Evolutionary conservation across 257 asterid species (phyloP).

Genomic region (Galeopsis tetrahit): DNA sequence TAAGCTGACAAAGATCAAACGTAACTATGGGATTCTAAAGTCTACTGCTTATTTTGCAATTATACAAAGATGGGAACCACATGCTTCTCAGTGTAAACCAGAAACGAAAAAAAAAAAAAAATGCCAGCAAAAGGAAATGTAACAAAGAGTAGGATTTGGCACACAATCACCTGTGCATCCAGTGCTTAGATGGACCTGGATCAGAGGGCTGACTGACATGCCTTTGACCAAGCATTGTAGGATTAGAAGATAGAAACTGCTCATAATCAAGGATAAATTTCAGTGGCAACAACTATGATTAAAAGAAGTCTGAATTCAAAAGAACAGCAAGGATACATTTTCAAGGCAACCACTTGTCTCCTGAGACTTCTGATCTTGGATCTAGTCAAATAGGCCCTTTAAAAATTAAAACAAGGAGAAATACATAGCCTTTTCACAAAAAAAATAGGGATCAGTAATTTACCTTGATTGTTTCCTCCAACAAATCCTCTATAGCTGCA

Average conservation of each 20-base stretch:
- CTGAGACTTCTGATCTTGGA: constrained; percentile 71
- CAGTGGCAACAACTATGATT: constrained; percentile 27
- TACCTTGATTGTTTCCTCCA: constrained; percentile 95
- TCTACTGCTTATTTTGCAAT: constrained; percentile 20
- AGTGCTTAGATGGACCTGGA: constrained; percentile 61
- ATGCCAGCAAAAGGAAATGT: neutral
- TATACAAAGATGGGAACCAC: constrained; percentile 23
- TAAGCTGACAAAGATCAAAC: constrained; percentile 20
- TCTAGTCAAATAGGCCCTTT: constrained; percentile 52
- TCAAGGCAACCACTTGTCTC: constrained; percentile 60
- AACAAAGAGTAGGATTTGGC: constrained; percentile 16
- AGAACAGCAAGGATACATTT: constrained; percentile 61
- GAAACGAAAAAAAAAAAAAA: constrained; percentile 1
- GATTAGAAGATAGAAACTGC: constrained; percentile 72
- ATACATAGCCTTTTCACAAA: constrained; percentile 27
- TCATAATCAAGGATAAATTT: constrained; percentile 48
- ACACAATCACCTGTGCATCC: constrained; percentile 68
- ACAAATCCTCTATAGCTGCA: constrained; percentile 84
- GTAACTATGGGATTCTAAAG: constrained; percentile 6
- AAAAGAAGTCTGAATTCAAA: constrained; percentile 23
- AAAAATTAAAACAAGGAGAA: constrained; percentile 40
- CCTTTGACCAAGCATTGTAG: constrained; percentile 64
- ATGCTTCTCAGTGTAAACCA: constrained; percentile 27
- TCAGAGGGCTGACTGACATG: constrained; percentile 51
- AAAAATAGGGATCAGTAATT: constrained; percentile 31